Conservation (phyloP, 768 basidiomycete species). For the Pleurotus platypus region DNA sequence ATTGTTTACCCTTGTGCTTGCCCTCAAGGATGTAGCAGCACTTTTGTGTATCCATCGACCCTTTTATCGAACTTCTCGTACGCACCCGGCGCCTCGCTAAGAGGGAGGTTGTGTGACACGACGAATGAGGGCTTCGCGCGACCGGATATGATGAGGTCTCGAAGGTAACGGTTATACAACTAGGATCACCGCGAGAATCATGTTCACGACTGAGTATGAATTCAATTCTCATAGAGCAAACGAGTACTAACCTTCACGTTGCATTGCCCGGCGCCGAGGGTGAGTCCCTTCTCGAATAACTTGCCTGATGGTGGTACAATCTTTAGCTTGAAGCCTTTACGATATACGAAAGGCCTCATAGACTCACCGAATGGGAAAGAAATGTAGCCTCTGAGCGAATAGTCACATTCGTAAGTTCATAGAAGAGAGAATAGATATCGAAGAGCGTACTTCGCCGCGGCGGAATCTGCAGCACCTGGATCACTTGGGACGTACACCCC, state of each 20-base stretch:
- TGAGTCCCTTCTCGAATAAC: slow-evolving; percentile 54
- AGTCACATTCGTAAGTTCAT: too few relatives aligned
- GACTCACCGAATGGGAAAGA: slow-evolving; percentile 45
- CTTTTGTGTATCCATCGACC: slow-evolving; percentile 52
- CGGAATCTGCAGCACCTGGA: slow-evolving; percentile 53
- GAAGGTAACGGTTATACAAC: slow-evolving; percentile 50
- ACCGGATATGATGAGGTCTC: slow-evolving; percentile 52
- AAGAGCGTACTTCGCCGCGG: slow-evolving; percentile 38
- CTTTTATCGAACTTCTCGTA: slow-evolving; percentile 54
- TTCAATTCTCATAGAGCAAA: neutral
- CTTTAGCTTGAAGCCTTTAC: neutral
- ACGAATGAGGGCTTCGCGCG: slow-evolving; percentile 53
- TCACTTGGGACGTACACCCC: slow-evolving; percentile 55
- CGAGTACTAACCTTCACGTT: slow-evolving; percentile 42
- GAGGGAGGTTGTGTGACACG: slow-evolving; percentile 46
- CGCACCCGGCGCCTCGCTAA: slow-evolving; percentile 45
- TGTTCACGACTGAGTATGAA: neutral
- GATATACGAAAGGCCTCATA: too few relatives aligned
- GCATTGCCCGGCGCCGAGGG: slow-evolving; percentile 51
- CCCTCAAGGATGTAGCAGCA: slow-evolving; percentile 42
- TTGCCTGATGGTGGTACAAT: slow-evolving; percentile 18
- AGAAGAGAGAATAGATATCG: too few relatives aligned
- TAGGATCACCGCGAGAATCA: slow-evolving; percentile 12
- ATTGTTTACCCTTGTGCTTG: too few relatives aligned
- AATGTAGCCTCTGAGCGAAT: slow-evolving; percentile 37